These are phyloP conservation scores for Zygnema cylindricum DNA, from an alignment of 139 green algal genomes.

Conservation along the genomic window DNA sequence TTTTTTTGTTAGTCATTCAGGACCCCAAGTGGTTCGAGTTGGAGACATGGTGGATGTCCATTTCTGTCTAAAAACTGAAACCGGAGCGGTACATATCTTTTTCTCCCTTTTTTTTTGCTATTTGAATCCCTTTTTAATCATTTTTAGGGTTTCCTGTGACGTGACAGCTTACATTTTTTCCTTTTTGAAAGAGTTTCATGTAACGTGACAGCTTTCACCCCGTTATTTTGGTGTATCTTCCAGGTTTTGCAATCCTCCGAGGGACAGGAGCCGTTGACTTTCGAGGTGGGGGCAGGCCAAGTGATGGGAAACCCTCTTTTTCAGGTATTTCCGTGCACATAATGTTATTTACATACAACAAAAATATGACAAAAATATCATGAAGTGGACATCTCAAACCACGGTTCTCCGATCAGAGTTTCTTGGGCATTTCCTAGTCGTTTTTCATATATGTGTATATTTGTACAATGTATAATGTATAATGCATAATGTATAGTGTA, in stretches of 20 bases:
- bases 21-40: constrained; percentile 7
- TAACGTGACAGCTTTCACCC: not conserved
- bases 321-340: constrained; percentile 40
- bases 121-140: not conserved
- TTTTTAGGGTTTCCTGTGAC: not conserved
- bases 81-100: constrained; percentile 29
- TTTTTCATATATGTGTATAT: too few relatives aligned
- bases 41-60: constrained; percentile 55
- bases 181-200: not conserved
- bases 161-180: not conserved
- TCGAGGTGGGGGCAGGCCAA: constrained; percentile 52
- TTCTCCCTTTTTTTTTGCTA: not conserved
- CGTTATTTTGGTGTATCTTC: not conserved
- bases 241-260: constrained; percentile 55
- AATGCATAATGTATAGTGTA: too few relatives aligned
- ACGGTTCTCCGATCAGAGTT: too few relatives aligned
- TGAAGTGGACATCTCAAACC: too few relatives aligned
- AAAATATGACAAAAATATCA: too few relatives aligned
- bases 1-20: constrained; percentile 9
- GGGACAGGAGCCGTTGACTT: constrained; percentile 35
- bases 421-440: too few relatives aligned
- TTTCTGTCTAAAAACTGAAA: constrained; percentile 38
- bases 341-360: too few relatives aligned
- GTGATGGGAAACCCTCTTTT: constrained; percentile 58
- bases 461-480: too few relatives aligned